phyloP scores from a whole-genome alignment of 768 basidiomycete genomes.

The Termitomyces sp. region DNA sequence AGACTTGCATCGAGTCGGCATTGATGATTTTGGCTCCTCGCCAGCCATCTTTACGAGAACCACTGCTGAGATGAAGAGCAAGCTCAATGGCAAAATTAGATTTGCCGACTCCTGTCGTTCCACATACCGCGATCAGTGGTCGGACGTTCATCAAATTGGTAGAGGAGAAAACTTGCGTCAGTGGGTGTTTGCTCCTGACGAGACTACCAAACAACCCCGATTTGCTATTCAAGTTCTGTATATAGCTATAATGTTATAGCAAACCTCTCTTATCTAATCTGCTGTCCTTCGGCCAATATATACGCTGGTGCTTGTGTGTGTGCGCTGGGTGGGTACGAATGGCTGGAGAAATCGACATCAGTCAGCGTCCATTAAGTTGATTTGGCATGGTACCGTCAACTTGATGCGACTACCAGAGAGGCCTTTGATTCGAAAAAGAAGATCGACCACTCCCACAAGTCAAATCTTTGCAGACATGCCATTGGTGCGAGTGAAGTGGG shows the following conservation, averaged over 20 bases:
- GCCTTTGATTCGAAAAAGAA: slow-evolving; percentile 12
- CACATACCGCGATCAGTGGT: slow-evolving; percentile 82
- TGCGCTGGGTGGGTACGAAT: slow-evolving; percentile 9
- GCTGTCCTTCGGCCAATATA: slow-evolving; percentile 15
- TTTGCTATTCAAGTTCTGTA: too few species aligned
- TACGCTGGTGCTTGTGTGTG: slow-evolving; percentile 14
- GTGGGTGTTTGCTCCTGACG: not conserved
- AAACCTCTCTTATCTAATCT: slow-evolving; percentile 10
- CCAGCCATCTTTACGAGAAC: slow-evolving; percentile 35
- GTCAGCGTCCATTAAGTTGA: too few species aligned
- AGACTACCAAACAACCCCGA: slow-evolving; percentile 1
- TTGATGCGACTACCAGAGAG: slow-evolving; percentile 12
- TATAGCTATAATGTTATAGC: too few species aligned
- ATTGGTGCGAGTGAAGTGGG: slow-evolving; percentile 10
- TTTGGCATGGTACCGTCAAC: slow-evolving; percentile 7
- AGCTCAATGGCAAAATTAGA: slow-evolving; percentile 88
- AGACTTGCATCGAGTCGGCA: slow-evolving; percentile 97
- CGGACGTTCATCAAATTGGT: slow-evolving; percentile 30
- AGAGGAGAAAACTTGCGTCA: not conserved
- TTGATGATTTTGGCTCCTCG: slow-evolving; percentile 78
- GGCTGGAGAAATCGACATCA: slow-evolving; percentile 4
- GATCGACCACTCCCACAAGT: slow-evolving; percentile 14
- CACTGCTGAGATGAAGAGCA: slow-evolving; percentile 51
- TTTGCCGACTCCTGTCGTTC: slow-evolving; percentile 95
- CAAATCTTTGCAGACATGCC: slow-evolving; percentile 9